Evolutionary conservation across 2,329 filamentous ascomycete genomes (phyloP).

Genomic region (Trichoderma hamatum): DNA sequence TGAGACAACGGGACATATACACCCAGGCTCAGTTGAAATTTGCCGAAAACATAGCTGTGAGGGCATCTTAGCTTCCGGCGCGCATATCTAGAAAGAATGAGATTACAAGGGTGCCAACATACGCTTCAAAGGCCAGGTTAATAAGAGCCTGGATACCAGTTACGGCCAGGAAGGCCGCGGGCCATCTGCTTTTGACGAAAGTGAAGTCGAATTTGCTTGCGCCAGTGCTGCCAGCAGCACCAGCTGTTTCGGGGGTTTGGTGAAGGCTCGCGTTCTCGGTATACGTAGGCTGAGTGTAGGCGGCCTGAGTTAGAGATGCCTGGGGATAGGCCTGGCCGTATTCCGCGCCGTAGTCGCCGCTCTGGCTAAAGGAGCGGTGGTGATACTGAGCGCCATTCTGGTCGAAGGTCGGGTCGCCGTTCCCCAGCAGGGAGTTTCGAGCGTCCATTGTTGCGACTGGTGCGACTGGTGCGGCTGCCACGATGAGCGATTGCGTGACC

Average conservation of each 20-base stretch:
- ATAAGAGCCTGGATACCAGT: constrained; percentile 77
- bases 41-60: constrained; percentile 81
- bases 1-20: constrained; percentile 44
- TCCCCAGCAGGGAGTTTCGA: constrained; percentile 45
- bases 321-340: constrained; percentile 43
- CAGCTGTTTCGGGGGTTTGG: constrained; percentile 39
- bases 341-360: constrained; percentile 37
- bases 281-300: constrained; percentile 37
- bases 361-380: constrained; percentile 34
- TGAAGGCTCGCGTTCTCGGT: constrained; percentile 37
- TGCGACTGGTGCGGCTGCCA: no score
- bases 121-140: constrained; percentile 85
- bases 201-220: constrained; percentile 60
- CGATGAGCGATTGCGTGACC: constrained; percentile 40
- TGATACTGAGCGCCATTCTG: constrained; percentile 37
- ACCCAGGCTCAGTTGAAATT: constrained; percentile 70
- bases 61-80: constrained; percentile 27
- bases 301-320: constrained; percentile 35
- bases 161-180: constrained; percentile 78
- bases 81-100: background rate
- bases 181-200: constrained; percentile 82
- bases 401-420: constrained; percentile 44
- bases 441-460: constrained; percentile 48
- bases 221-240: constrained; percentile 38
- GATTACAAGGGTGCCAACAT: constrained; percentile 44